These are phyloP conservation scores for Croton setiger DNA, from an alignment of 441 rosid species.

Conservation along the genomic window DNA sequence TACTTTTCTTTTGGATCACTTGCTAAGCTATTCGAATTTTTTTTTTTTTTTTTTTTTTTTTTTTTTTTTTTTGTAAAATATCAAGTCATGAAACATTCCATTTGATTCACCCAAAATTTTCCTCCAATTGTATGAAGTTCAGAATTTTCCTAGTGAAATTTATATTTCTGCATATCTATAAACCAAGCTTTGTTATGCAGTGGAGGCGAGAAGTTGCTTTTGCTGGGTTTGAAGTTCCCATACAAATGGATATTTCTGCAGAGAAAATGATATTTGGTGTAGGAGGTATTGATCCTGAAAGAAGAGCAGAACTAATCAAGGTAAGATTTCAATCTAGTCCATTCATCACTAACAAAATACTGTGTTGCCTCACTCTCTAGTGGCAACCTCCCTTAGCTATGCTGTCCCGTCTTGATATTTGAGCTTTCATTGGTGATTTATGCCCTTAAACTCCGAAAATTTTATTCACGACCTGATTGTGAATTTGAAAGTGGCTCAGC, in stretches of 20 bases:
- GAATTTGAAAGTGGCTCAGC: background rate
- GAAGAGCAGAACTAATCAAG: conserved; percentile 84
- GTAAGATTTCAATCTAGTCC: conserved; percentile 28
- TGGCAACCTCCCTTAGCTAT: no score
- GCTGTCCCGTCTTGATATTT: background rate
- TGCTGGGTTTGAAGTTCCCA: conserved; percentile 94
- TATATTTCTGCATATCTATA: background rate
- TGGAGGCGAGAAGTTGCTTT: conserved; percentile 97
- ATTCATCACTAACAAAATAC: background rate
- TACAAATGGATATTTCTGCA: conserved; percentile 86
- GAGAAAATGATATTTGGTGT: conserved; percentile 93
- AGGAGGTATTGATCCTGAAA: conserved; percentile 72
- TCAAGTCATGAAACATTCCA: background rate
- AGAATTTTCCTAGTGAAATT: background rate
- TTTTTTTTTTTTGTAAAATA: background rate
- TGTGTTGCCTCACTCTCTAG: background rate
- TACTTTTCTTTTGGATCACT: background rate
- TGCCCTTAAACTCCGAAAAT: background rate
- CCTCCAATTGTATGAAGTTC: background rate
- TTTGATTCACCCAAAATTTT: background rate
- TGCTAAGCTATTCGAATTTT: background rate
- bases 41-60: no score
- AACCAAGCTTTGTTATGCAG: conserved; percentile 32
- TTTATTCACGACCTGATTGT: background rate
- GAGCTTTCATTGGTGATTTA: background rate